Base-by-base conservation (phyloP, 768 basidiomycete species). In the Hemileccinum rubropunctum region DNA sequence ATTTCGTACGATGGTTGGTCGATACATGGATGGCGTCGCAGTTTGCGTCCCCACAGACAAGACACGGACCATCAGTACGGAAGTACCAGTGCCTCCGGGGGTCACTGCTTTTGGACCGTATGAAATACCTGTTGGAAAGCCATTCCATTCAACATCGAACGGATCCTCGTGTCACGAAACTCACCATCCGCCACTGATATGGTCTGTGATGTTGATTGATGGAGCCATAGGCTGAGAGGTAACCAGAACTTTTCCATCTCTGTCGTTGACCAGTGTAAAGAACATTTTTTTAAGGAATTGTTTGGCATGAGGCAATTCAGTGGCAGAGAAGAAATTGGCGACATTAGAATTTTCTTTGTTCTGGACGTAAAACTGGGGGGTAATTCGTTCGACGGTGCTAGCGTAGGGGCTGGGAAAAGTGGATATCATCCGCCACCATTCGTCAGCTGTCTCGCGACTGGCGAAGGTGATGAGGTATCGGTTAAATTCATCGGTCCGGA, bases 351-450 rank as follows among this genome's bases (percentile, higher is more conserved):
- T 9, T 8, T 30, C 28, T 30, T 30, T 30, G 37, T 33, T 13
- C 12, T 50, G 49, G 42, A 18, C 11, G 37, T 50, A 50, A 34
- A 50, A 50, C 21, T 50, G 42, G 15, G 48, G 42, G 35, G 35
- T 28, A 14, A 44, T 17, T 5, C 48, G 48, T 21, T 14, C 15
- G n/a, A 50, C 28, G 14, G 18, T n/a, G 18, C 35, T 41, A 44
- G 21, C 34, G 17, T 44, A 51, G 21, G 50, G 50, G 20, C 50
- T 41, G 3, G 51, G 9, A 23, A 52, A 52, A 23, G 52, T 54
- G 17, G 59, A 54, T 18, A 67, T 46, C 21, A 48, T 42, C 12
- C 63, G 46, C 58, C 55, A 67, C 63, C 64, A 67, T 14, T 60
- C 53, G 36, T 64, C 64, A 28, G 64, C 64, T 13, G 59, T 52